Percentiles rank a stretch among this genome's conserved stretches.
These are phyloP conservation scores for Coniochaeta sp. DNA, from an alignment of 2,329 filamentous ascomycete species.

Conservation along the genomic window DNA sequence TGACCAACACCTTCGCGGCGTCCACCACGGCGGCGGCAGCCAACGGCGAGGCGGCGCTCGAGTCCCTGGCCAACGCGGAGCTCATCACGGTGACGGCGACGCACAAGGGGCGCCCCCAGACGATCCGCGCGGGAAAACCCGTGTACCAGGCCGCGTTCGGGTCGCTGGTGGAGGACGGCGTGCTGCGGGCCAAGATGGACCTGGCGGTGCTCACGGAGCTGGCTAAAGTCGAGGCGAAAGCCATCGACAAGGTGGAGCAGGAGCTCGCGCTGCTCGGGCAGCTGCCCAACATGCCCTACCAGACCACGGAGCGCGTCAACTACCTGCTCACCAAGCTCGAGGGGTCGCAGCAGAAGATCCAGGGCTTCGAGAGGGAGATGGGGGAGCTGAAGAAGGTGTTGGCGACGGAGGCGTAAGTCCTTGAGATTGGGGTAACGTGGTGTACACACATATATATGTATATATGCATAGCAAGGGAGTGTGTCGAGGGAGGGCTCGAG, in stretches of 20 bases:
- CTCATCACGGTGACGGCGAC: slow-evolving; percentile 70
- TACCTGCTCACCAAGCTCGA: slow-evolving; percentile 71
- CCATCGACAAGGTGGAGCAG: slow-evolving; percentile 69
- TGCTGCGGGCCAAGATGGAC: slow-evolving; percentile 67
- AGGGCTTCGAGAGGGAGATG: slow-evolving; percentile 67
- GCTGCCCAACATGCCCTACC: slow-evolving; percentile 62
- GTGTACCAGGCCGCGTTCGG: slow-evolving; percentile 82
- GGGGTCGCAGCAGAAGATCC: slow-evolving; percentile 67
- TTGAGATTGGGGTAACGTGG: too few species aligned
- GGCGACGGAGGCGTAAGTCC: slow-evolving; percentile 19
- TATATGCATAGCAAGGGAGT: too few species aligned
- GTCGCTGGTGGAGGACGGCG: slow-evolving; percentile 61
- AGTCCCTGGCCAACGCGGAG: slow-evolving; percentile 76
- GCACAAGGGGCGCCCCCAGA: slow-evolving; percentile 67
- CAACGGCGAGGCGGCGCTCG: slow-evolving; percentile 67
- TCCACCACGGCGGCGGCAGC: slow-evolving; percentile 39
- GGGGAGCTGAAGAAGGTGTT: slow-evolving; percentile 65
- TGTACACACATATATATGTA: too few species aligned
- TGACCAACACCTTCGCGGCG: slow-evolving; percentile 66
- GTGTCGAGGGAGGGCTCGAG: too few species aligned
- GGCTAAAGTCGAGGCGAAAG: slow-evolving; percentile 63
- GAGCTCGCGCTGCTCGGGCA: slow-evolving; percentile 67
- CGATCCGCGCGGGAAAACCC: slow-evolving; percentile 74
- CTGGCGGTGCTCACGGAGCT: slow-evolving; percentile 62
- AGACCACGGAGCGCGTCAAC: slow-evolving; percentile 57